Conservation (phyloP, 768 basidiomycete species). For the Boletus rubescentipes region DNA sequence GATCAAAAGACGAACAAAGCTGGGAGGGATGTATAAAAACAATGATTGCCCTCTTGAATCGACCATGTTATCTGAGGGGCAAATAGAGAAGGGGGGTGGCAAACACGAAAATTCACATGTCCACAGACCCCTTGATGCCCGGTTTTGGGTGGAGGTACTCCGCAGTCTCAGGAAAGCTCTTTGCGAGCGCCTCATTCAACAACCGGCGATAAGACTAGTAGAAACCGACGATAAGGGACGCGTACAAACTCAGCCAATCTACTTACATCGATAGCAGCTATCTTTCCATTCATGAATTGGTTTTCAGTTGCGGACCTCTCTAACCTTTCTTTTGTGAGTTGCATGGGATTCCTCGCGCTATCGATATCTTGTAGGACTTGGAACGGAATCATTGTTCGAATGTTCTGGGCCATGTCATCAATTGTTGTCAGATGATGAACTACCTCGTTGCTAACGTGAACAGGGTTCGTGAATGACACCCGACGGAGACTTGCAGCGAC, state of each 20-base stretch:
- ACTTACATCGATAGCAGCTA: slow-evolving; percentile 70
- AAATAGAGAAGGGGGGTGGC: no score
- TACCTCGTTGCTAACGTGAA: slow-evolving; percentile 63
- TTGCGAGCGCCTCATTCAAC: slow-evolving; percentile 67
- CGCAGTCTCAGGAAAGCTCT: slow-evolving; percentile 64
- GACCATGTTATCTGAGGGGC: slow-evolving; percentile 8
- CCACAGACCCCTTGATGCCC: slow-evolving; percentile 6
- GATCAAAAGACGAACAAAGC: slow-evolving; percentile 16
- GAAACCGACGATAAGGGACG: slow-evolving; percentile 1
- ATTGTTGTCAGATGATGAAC: slow-evolving; percentile 63
- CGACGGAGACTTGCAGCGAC: slow-evolving; percentile 13
- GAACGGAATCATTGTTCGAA: slow-evolving; percentile 66
- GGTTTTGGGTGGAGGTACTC: slow-evolving; percentile 22
- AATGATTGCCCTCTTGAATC: slow-evolving; percentile 13
- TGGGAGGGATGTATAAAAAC: slow-evolving; percentile 18
- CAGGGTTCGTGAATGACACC: background rate
- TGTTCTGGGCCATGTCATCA: slow-evolving; percentile 65
- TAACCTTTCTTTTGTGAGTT: slow-evolving; percentile 73
- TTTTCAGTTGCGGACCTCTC: slow-evolving; percentile 87
- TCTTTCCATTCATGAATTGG: slow-evolving; percentile 90
- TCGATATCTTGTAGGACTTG: slow-evolving; percentile 80
- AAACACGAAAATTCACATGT: slow-evolving; percentile 13
- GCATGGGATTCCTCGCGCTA: slow-evolving; percentile 77
- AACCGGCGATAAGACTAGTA: slow-evolving; percentile 64
- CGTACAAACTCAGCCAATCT: background rate